phyloP scores from a whole-genome alignment of 805 yeast genomes.

The Nakazawaea wyomingensis region DNA sequence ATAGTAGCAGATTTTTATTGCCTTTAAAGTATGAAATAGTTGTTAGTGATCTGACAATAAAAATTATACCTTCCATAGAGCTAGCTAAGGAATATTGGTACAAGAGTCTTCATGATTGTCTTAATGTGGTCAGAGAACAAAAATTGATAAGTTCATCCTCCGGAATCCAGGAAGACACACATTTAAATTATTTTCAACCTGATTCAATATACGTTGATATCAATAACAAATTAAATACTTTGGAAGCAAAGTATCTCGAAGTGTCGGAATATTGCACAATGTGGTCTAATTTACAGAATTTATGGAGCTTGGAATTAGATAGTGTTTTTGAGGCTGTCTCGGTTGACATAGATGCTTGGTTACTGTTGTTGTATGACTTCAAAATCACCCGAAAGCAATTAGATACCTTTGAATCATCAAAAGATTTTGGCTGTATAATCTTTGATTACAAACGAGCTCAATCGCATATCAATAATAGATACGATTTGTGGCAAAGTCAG shows the following conservation, averaged over 20 bases:
- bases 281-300: constrained; percentile 53
- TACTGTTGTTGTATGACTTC: constrained; percentile 37
- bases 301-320: constrained; percentile 53
- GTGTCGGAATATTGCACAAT: constrained; percentile 34
- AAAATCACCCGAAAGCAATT: constrained; percentile 38
- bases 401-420: constrained; percentile 41
- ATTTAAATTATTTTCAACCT: not conserved
- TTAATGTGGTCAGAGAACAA: constrained; percentile 23
- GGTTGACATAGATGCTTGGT: constrained; percentile 41
- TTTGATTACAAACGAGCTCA: constrained; percentile 53
- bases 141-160: constrained; percentile 18
- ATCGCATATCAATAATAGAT: constrained; percentile 39
- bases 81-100: constrained; percentile 28
- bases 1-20: too few species aligned
- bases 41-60: constrained; percentile 32
- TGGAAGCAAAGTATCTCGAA: constrained; percentile 28
- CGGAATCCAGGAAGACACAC: not conserved
- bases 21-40: constrained; percentile 29
- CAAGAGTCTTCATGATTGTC: constrained; percentile 19
- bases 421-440: constrained; percentile 33
- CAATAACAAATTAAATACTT: constrained; percentile 17
- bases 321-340: constrained; percentile 32
- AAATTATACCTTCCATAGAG: constrained; percentile 36
- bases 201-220: constrained; percentile 12
- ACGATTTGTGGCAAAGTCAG: constrained; percentile 53